Conservation (phyloP, 768 basidiomycete genomes). For the Serpula lacrymans region DNA sequence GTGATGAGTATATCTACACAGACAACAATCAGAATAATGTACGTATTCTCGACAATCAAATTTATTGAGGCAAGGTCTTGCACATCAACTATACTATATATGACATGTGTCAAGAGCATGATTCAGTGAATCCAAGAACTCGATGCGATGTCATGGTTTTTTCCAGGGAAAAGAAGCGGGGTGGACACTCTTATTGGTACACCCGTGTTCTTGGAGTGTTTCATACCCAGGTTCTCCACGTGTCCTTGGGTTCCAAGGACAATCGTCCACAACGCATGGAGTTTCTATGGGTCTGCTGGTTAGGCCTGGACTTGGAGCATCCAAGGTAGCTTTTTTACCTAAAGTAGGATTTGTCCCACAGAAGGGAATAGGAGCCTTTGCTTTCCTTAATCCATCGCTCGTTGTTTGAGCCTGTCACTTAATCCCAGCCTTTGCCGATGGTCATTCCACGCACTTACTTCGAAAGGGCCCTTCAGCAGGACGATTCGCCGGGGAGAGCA, state of each 20-base stretch:
- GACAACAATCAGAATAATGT: constrained; percentile 20
- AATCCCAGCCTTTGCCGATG: constrained; percentile 26
- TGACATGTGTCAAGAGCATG: too few species aligned
- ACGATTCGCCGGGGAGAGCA: background rate
- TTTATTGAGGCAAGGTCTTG: too few species aligned
- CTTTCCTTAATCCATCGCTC: constrained; percentile 28
- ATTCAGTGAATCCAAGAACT: constrained; percentile 34
- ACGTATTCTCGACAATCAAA: too few species aligned
- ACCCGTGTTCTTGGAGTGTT: constrained; percentile 25
- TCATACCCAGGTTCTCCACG: constrained; percentile 22
- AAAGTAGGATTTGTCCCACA: constrained; percentile 17
- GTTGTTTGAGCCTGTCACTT: constrained; percentile 27
- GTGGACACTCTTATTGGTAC: constrained; percentile 30
- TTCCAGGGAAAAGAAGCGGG: too few species aligned
- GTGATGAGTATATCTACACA: constrained; percentile 23
- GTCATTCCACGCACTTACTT: constrained; percentile 8
- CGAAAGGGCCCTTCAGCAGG: background rate
- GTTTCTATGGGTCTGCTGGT: constrained; percentile 32
- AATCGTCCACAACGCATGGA: constrained; percentile 11
- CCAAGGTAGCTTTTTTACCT: constrained; percentile 1
- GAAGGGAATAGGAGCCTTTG: constrained; percentile 21
- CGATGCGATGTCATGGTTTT: constrained; percentile 33
- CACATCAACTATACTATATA: too few species aligned
- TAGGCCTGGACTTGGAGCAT: constrained; percentile 9
- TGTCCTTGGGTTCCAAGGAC: constrained; percentile 5